A percentile compares a stretch with the other conserved stretches of the same genome.
These are phyloP conservation scores for Flaveria robusta DNA, from an alignment of 129 eudicot genomes.

Conservation along the genomic window DNA sequence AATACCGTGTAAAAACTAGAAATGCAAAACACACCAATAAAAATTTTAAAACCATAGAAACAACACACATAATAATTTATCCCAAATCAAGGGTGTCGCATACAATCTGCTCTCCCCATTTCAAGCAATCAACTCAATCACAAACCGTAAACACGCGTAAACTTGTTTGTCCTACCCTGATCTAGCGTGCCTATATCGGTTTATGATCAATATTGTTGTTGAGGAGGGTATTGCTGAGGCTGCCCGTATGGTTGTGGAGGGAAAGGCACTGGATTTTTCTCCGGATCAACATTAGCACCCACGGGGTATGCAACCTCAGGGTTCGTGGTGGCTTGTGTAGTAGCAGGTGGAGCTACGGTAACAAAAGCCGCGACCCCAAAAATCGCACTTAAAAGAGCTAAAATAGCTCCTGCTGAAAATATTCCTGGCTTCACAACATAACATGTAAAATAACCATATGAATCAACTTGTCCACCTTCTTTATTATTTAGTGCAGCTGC, in stretches of 20 bases:
- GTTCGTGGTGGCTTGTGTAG: constrained; percentile 8
- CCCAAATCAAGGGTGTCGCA: too few species aligned
- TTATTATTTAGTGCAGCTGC: constrained; percentile 31
- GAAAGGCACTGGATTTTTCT: constrained; percentile 27
- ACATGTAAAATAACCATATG: constrained; percentile 27
- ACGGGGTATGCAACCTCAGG: constrained; percentile 14
- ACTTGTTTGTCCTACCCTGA: too few species aligned
- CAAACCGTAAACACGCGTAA: too few species aligned
- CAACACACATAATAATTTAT: too few species aligned
- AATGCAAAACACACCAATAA: not conserved
- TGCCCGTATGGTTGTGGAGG: constrained; percentile 1
- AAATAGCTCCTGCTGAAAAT: constrained; percentile 41
- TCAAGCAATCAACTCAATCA: too few species aligned
- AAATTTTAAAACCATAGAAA: too few species aligned
- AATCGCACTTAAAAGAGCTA: constrained; percentile 34
- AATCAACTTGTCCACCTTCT: constrained; percentile 24
- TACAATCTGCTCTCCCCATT: not conserved
- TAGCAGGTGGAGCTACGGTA: constrained; percentile 12
- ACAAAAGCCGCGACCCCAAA: constrained; percentile 31
- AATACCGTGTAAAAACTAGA: not conserved
- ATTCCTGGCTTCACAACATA: constrained; percentile 40
- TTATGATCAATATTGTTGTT: not conserved
- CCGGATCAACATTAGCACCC: constrained; percentile 22
- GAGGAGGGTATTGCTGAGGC: constrained; percentile 12
- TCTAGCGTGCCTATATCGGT: too few species aligned